These are phyloP conservation scores for Globisporangium apiculatum DNA, from an alignment of 352 stramenopile species.

Conservation along the genomic window DNA sequence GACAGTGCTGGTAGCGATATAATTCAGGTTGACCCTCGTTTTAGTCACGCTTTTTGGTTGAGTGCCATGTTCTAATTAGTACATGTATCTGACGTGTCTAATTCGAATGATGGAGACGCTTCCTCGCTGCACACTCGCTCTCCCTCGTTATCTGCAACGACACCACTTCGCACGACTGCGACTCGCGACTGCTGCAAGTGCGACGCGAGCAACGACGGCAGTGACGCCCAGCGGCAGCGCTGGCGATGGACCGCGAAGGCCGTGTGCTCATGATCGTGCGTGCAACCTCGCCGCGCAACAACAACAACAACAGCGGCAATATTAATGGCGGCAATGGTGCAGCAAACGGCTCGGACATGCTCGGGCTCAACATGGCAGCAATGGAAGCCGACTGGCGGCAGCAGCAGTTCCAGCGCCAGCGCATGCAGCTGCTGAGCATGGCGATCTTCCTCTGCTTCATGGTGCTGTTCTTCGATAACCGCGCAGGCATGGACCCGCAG, in stretches of 20 bases:
- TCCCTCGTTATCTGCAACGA: too few relatives aligned
- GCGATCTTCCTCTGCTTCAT: slow-evolving; percentile 86
- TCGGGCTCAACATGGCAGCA: slow-evolving; percentile 42
- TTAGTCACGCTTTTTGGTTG: too few relatives aligned
- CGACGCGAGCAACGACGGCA: neutral
- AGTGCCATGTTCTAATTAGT: too few relatives aligned
- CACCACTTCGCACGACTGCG: too few relatives aligned
- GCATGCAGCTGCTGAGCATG: slow-evolving; percentile 84
- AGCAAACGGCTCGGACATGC: slow-evolving; percentile 19
- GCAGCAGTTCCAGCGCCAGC: slow-evolving; percentile 84
- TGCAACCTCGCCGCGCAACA: slow-evolving; percentile 44
- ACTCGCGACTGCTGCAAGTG: too few relatives aligned
- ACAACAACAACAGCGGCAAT: neutral
- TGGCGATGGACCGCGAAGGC: slow-evolving; percentile 27
- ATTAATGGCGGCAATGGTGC: neutral
- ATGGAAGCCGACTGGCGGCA: slow-evolving; percentile 79
- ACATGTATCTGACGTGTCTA: too few relatives aligned
- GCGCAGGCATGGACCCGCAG: slow-evolving; percentile 32
- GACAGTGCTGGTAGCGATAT: too few relatives aligned
- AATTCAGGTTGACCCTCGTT: neutral
- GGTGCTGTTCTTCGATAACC: slow-evolving; percentile 82
- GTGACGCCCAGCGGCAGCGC: neutral
- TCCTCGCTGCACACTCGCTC: too few relatives aligned
- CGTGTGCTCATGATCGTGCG: slow-evolving; percentile 81
- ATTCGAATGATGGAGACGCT: too few relatives aligned